phyloP scores from a whole-genome alignment of 257 asterid genomes.

The Nicotiana otophora region DNA sequence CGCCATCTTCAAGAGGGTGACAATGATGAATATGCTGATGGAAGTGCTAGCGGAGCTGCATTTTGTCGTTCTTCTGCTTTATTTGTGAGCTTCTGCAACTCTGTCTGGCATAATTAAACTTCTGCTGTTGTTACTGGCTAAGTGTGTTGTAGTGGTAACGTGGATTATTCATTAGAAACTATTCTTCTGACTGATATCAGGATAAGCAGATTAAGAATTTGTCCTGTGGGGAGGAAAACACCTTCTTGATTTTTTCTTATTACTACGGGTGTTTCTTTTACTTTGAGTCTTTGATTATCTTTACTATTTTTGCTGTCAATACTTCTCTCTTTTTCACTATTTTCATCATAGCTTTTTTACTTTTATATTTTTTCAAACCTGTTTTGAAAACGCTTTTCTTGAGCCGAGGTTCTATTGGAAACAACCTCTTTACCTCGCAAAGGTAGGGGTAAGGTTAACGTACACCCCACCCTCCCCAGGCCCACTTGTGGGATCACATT shows the following conservation, averaged over 20 bases:
- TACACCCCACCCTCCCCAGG: no score
- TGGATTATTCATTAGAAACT: neutral
- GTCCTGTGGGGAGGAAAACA: neutral
- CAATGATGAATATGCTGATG: conserved; percentile 35
- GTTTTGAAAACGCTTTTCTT: no score
- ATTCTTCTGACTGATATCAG: neutral
- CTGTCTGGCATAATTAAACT: neutral
- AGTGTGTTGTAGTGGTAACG: neutral
- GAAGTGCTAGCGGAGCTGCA: conserved; percentile 42
- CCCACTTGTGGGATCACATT: no score
- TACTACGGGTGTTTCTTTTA: no score
- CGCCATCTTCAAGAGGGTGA: conserved; percentile 35
- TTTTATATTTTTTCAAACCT: no score
- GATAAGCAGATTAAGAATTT: neutral
- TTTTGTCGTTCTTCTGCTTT: conserved; percentile 43
- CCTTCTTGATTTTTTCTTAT: neutral
- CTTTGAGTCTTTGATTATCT: no score
- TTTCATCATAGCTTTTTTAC: no score
- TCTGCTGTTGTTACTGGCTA: neutral
- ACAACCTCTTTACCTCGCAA: no score
- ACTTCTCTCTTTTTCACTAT: no score
- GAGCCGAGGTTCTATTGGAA: no score
- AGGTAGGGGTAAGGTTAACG: no score
- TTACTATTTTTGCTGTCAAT: no score
- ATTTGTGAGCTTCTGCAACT: conserved; percentile 22